phyloP scores from a whole-genome alignment of 208 protist genomes.

The Porcisia deanei region DNA sequence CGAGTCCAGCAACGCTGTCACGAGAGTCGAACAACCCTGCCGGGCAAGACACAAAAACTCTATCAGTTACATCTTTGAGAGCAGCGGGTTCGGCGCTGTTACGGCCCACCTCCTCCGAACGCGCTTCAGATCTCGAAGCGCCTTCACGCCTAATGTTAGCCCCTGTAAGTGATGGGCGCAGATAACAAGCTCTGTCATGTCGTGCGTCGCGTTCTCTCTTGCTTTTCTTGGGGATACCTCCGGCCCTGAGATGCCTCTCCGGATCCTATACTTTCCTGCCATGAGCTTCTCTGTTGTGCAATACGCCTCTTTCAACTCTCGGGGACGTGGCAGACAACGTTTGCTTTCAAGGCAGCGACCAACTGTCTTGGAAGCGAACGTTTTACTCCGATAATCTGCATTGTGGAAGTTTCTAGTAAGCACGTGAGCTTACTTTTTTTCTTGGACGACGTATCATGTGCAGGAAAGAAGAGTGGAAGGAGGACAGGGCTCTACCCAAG shows the following conservation, averaged over 20 bases:
- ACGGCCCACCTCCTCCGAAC: too few relatives aligned
- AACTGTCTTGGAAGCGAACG: neutral
- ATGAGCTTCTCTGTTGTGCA: neutral
- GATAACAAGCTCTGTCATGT: neutral
- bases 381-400: neutral
- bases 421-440: neutral
- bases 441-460: neutral
- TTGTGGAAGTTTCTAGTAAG: neutral
- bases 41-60: neutral
- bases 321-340: neutral
- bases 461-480: neutral
- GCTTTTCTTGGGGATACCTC: neutral
- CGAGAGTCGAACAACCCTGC: neutral
- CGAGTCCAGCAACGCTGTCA: neutral
- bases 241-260: neutral
- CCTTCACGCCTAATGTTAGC: too few relatives aligned
- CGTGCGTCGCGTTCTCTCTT: neutral
- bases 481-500: too few relatives aligned
- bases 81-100: too few relatives aligned
- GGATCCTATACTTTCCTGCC: neutral
- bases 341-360: neutral
- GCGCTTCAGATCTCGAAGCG: too few relatives aligned
- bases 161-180: neutral
- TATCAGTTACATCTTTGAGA: neutral
- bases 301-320: neutral